Conservation (phyloP, 1,139 yeast species). For the Candida dubliniensis region DNA sequence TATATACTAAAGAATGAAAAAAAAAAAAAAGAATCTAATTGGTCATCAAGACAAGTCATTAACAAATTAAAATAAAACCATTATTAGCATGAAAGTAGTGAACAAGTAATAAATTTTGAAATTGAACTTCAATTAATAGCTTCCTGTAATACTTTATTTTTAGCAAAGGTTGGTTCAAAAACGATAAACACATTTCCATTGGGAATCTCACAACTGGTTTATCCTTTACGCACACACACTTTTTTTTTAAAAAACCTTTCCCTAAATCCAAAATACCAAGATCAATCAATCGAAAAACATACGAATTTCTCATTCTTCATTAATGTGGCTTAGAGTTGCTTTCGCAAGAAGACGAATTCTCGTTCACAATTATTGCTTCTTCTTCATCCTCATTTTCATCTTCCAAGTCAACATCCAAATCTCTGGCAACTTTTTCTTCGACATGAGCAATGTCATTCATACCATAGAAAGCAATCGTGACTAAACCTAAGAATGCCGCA, state of each 20-base stretch:
- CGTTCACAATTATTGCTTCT: conserved; percentile 21
- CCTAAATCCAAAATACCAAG: not conserved
- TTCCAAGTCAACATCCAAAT: conserved; percentile 54
- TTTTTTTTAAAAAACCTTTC: conserved; percentile 10
- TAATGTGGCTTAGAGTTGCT: conserved; percentile 7
- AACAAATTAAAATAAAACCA: conserved; percentile 7
- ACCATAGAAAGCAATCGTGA: conserved; percentile 58
- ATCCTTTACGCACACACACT: conserved; percentile 11
- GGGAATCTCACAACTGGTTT: not conserved
- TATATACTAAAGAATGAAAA: conserved; percentile 8
- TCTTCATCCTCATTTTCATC: conserved; percentile 23
- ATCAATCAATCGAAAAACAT: too few relatives aligned
- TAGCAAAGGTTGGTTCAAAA: conserved; percentile 7
- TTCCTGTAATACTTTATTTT: too few relatives aligned
- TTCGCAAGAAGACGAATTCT: conserved; percentile 10
- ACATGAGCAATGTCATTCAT: conserved; percentile 63
- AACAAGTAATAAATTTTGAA: not conserved
- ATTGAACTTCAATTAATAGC: too few relatives aligned
- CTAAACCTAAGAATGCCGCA: conserved; percentile 60
- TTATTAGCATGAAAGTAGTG: too few relatives aligned
- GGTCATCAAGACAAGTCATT: conserved; percentile 13
- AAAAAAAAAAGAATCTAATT: not conserved
- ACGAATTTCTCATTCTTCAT: not conserved
- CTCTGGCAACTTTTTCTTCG: conserved; percentile 57
- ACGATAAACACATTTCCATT: not conserved